Conservation (phyloP, 768 basidiomycete species). For the Hirschioporus abietinus region DNA sequence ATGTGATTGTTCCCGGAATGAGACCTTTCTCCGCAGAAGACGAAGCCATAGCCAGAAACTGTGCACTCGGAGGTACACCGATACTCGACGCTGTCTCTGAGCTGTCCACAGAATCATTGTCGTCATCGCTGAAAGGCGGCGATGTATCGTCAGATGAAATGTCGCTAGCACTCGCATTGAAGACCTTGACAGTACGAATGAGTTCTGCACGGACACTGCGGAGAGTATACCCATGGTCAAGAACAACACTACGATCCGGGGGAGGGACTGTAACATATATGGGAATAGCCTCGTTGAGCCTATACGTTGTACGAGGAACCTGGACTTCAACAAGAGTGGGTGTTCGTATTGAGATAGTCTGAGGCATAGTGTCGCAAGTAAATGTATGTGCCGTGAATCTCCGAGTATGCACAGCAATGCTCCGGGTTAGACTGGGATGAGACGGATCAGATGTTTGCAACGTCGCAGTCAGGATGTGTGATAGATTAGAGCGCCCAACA, state of each 20-base stretch:
- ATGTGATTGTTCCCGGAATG: conserved; percentile 21
- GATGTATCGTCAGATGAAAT: conserved; percentile 15
- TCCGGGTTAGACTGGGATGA: conserved; percentile 41
- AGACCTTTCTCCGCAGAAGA: conserved; percentile 16
- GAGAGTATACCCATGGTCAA: conserved; percentile 66
- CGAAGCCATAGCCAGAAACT: conserved; percentile 13
- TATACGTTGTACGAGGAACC: conserved; percentile 67
- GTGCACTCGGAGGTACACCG: not conserved
- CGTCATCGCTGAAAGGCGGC: conserved; percentile 24
- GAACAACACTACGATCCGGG: conserved; percentile 59
- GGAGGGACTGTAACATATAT: conserved; percentile 79
- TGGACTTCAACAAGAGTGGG: conserved; percentile 69
- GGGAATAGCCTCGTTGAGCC: conserved; percentile 68
- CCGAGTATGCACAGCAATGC: conserved; percentile 62
- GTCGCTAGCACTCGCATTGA: conserved; percentile 26
- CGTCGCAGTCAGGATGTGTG: conserved; percentile 64
- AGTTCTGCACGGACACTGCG: conserved; percentile 81
- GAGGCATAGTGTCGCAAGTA: conserved; percentile 52
- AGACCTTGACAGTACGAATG: conserved; percentile 55
- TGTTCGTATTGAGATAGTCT: conserved; percentile 48
- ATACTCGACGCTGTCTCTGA: conserved; percentile 11
- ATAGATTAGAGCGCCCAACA: conserved; percentile 67
- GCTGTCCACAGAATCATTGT: conserved; percentile 26
- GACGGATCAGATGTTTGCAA: conserved; percentile 45
- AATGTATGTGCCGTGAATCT: conserved; percentile 66